Evolutionary conservation across 352 stramenopile genomes (phyloP).

Genomic region (Phytophthora sansomeana): DNA sequence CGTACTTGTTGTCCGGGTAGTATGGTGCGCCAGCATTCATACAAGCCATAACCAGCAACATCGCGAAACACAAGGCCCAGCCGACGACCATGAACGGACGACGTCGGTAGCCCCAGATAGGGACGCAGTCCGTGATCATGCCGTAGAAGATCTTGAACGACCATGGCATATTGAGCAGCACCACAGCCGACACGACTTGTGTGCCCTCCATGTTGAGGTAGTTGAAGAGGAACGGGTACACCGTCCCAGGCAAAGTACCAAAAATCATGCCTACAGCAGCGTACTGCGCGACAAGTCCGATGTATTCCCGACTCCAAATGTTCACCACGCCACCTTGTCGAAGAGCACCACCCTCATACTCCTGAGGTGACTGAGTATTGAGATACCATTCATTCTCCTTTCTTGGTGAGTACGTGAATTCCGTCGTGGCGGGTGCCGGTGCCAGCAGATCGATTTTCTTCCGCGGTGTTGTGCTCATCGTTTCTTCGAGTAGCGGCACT

Average conservation of each 20-base stretch:
- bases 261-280: slow-evolving; percentile 50
- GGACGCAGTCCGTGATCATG: slow-evolving; percentile 56
- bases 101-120: slow-evolving; percentile 60
- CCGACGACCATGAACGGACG: slow-evolving; percentile 70
- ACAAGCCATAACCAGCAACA: slow-evolving; percentile 55
- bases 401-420: slow-evolving; percentile 8
- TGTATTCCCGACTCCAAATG: slow-evolving; percentile 49
- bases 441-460: slow-evolving; percentile 21
- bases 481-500: slow-evolving; percentile 35
- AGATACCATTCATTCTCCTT: slow-evolving; percentile 27
- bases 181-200: slow-evolving; percentile 45
- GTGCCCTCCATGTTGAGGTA: slow-evolving; percentile 63
- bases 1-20: slow-evolving; percentile 43
- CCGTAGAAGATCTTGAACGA: slow-evolving; percentile 70
- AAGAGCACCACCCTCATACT: slow-evolving; percentile 31
- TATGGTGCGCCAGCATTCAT: slow-evolving; percentile 51
- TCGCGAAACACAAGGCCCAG: slow-evolving; percentile 51
- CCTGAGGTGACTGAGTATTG: slow-evolving; percentile 21
- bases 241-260: slow-evolving; percentile 45
- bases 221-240: slow-evolving; percentile 59
- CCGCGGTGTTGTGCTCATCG: slow-evolving; percentile 8
- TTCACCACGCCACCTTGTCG: slow-evolving; percentile 29
- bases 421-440: background rate
- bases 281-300: slow-evolving; percentile 56
- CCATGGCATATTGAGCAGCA: slow-evolving; percentile 58